Evolutionary conservation across 345 rosid species (phyloP).

Genomic region (Euclidium syriacum): DNA sequence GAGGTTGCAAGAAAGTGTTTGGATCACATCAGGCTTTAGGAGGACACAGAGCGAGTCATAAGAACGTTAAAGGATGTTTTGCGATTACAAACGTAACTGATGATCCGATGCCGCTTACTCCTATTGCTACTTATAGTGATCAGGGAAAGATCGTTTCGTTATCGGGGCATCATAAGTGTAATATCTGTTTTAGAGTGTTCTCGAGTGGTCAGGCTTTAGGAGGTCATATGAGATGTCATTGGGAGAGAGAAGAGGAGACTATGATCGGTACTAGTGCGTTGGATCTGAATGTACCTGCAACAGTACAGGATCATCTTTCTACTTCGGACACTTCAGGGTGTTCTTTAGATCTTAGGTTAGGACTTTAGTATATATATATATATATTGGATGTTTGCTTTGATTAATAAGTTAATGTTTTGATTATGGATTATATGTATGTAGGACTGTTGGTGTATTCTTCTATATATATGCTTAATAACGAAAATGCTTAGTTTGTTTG

Average conservation of each 20-base stretch:
- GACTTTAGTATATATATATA: slow-evolving; percentile 34
- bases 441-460: slow-evolving; percentile 2
- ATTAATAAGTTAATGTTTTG: not conserved
- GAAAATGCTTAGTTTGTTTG: not conserved
- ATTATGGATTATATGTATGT: slow-evolving; percentile 4
- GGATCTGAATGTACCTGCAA: slow-evolving; percentile 71
- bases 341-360: slow-evolving; percentile 68
- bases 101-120: slow-evolving; percentile 19
- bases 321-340: slow-evolving; percentile 40
- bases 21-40: slow-evolving; percentile 89
- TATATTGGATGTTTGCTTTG: slow-evolving; percentile 6
- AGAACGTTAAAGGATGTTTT: slow-evolving; percentile 77
- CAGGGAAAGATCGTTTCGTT: slow-evolving; percentile 22
- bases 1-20: slow-evolving; percentile 79
- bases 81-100: slow-evolving; percentile 45
- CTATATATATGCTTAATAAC: slow-evolving; percentile 8
- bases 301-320: slow-evolving; percentile 37
- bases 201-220: slow-evolving; percentile 72
- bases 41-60: slow-evolving; percentile 84
- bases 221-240: slow-evolving; percentile 76
- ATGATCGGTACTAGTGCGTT: slow-evolving; percentile 30
- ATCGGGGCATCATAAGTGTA: slow-evolving; percentile 49
- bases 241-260: slow-evolving; percentile 52
- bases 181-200: slow-evolving; percentile 56
- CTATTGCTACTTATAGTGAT: not conserved